A percentile compares a stretch with the other conserved stretches of the same genome.
These are phyloP conservation scores for sweet orange (Citrus sinensis) DNA, from an alignment of 345 rosid genomes.

Conservation along the genomic window DNA sequence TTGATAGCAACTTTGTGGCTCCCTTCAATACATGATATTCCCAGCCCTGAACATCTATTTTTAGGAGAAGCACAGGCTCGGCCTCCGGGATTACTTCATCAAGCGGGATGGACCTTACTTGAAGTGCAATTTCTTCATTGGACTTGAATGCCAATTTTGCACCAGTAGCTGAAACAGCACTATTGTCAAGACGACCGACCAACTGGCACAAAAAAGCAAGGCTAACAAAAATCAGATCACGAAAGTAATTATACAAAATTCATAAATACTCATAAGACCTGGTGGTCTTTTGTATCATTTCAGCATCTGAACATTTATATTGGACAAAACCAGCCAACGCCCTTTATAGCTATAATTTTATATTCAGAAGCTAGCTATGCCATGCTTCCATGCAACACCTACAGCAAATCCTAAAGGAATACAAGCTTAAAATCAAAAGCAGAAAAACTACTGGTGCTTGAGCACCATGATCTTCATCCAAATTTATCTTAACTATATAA, in stretches of 20 bases:
- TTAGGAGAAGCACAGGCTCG: conserved; percentile 59
- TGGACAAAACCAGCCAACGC: not conserved
- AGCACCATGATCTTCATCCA: not conserved
- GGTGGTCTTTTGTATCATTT: not conserved
- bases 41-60: conserved; percentile 98
- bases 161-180: conserved; percentile 86
- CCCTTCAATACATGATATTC: conserved; percentile 91
- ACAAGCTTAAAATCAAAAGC: not conserved
- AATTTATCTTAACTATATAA: not conserved
- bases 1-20: conserved; percentile 64
- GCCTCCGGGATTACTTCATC: conserved; percentile 67
- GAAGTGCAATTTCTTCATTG: conserved; percentile 83
- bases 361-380: conserved; percentile 3
- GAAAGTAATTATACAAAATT: not conserved
- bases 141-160: conserved; percentile 95
- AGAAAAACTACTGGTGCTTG: not conserved
- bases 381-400: not conserved
- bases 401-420: not conserved
- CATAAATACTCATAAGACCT: not conserved
- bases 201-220: conserved; percentile 38
- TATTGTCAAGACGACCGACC: conserved; percentile 97
- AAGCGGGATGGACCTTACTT: conserved; percentile 80
- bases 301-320: not conserved
- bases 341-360: not conserved
- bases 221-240: not conserved